Evolutionary conservation across 2,329 filamentous ascomycete species (phyloP), one percentile per base, ranked within the genome.

Genomic region (Microsporum canis): DNA sequence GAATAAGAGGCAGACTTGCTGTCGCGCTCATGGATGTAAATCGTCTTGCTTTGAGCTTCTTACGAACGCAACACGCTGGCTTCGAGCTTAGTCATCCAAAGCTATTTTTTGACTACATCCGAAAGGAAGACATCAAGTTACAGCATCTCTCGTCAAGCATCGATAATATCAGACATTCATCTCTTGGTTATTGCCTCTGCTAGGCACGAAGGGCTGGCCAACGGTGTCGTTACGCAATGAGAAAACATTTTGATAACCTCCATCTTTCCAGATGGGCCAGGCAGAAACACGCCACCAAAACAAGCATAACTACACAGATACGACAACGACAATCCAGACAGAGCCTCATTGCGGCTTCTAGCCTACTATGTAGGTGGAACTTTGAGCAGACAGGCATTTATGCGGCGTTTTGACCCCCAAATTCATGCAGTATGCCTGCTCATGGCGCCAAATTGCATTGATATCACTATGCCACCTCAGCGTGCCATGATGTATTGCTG

Each of bases 1-100:
- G 60, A 63, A 67, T 23, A 66, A 59, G 61, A 64, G 66, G 62
- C 31, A 27, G 45, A 7, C 51, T 55, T 51, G 45, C 27, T 14
- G 27, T 51, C 14, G 45, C 45, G 45, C 17, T 27, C 45, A 51
- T 51, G 10, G 45, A 51, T 51, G n/a, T 6, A 51, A 29, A 2
- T 51, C 14, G 45, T 51, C 43, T 29, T 29, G 27, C 27, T 51
- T 23, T 23, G 27, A 51, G 45, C 45, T 51, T 10, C 23, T 51
- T 29, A 29, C 10, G 45, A 51, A 55, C 51, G 31, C 51, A 55
- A 55, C 51, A 55, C 51, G 51, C 51, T 55, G 51, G 51, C 51
- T 55, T 55, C n/a, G 14, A 34, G 51, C 51, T 55, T 34, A 55
- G 51, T 55, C 51, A 55, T 33, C 51, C 31, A 1, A 31, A 3